Evolutionary conservation across 352 stramenopile species (phyloP).

Genomic region (Globisporangium cylindrosporum): DNA sequence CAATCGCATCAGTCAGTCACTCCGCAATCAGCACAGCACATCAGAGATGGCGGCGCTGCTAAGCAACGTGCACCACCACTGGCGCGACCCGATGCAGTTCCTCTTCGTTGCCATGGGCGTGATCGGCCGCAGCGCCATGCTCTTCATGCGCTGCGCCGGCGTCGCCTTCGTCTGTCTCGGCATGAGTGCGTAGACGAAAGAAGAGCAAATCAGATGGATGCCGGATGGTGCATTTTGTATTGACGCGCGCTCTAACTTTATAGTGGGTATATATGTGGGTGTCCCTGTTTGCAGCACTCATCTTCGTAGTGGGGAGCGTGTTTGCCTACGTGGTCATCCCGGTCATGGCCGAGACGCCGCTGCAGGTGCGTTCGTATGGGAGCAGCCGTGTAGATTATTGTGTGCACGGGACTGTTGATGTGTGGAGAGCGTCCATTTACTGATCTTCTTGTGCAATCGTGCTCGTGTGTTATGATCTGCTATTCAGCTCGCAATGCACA

Average conservation of each 20-base stretch:
- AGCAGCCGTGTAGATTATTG: background rate
- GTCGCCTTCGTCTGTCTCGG: conserved; percentile 39
- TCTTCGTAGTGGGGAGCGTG: conserved; percentile 37
- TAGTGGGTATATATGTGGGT: too few relatives aligned
- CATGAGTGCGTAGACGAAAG: conserved; percentile 29
- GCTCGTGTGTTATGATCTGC: background rate
- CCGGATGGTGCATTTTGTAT: too few relatives aligned
- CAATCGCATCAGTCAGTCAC: too few relatives aligned
- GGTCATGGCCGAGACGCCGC: conserved; percentile 34
- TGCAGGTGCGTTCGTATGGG: conserved; percentile 23
- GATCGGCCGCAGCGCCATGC: conserved; percentile 33
- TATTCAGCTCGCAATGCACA: conserved; percentile 31
- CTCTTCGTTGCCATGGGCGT: conserved; percentile 31
- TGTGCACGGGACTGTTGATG: background rate
- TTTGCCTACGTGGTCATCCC: conserved; percentile 57
- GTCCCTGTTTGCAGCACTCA: conserved; percentile 23
- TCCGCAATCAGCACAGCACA: conserved; percentile 9
- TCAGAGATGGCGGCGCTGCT: conserved; percentile 3
- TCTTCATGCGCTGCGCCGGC: conserved; percentile 45
- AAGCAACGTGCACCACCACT: conserved; percentile 26
- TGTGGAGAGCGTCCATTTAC: background rate
- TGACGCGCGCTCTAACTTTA: background rate
- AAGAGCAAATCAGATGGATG: background rate
- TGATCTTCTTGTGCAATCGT: background rate
- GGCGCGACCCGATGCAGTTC: conserved; percentile 53